Conservation (phyloP, 169 alveolate species). For the Babesia microti region DNA sequence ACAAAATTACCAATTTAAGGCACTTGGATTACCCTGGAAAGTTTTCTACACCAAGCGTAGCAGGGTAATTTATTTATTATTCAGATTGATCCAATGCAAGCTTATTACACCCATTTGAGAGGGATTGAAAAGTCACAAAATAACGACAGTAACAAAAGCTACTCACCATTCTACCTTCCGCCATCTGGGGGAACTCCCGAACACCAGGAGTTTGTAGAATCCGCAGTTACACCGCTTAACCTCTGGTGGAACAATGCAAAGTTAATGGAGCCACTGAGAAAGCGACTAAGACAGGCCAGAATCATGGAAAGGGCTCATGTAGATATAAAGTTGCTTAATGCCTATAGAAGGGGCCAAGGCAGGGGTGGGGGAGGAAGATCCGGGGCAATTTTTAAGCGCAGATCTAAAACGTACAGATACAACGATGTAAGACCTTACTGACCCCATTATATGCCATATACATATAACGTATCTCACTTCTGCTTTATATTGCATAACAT, state of each 20-base stretch:
- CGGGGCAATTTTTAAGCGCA: constrained; percentile 59
- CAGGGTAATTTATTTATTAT: constrained; percentile 10
- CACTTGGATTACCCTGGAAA: constrained; percentile 57
- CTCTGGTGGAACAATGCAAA: constrained; percentile 45
- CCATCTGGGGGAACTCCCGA: constrained; percentile 15
- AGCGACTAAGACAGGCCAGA: constrained; percentile 43
- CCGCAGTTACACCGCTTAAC: constrained; percentile 43
- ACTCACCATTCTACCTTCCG: constrained; percentile 63
- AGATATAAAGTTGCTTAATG: constrained; percentile 54
- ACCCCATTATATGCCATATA: not conserved
- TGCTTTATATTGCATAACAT: too few species aligned
- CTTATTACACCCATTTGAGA: constrained; percentile 49
- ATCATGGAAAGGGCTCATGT: constrained; percentile 60
- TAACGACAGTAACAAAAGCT: constrained; percentile 21
- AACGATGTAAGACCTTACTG: constrained; percentile 57
- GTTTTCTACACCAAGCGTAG: constrained; percentile 43
- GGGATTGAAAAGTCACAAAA: constrained; percentile 43
- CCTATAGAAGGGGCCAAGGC: constrained; percentile 62
- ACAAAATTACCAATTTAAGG: constrained; percentile 13
- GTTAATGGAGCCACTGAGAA: constrained; percentile 35
- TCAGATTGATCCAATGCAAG: constrained; percentile 45
- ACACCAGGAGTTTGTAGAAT: not conserved
- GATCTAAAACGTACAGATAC: constrained; percentile 66
- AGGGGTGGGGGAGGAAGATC: constrained; percentile 75
- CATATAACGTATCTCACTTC: not conserved